Evolutionary conservation across 495 filamentous ascomycete species (phyloP), one percentile per base, ranked within the genome.

Genomic region (Letharia lupina): DNA sequence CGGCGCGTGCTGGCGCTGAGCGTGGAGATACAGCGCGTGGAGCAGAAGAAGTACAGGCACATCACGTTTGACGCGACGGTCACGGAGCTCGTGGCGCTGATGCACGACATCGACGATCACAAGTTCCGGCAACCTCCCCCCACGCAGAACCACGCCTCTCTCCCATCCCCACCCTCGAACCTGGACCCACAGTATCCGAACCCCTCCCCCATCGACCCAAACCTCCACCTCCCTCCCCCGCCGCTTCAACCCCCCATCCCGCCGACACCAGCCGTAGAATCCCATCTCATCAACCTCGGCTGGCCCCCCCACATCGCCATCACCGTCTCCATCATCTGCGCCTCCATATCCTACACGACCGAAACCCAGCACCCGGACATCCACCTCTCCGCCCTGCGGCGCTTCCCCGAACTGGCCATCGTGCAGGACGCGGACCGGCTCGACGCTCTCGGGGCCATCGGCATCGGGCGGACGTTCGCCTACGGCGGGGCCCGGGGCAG

Each of bases 371-470:
- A 57, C n/a, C 42, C 39, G 7, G 23, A 12, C 16, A 39, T 54
- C 5, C 67, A 65, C 44, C 40, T 40, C 35, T 23, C 16, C 41
- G 33, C 61, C 50, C 59, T 67, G 8, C 18, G 13, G 33, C 44
- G 31, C 13, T 75, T 87, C 72, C 89, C 89, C 1, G 89, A 91
- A 73, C 77, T 91, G 20, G 87, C 79, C 4, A 81, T 91, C 35
- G 87, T 92, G 2, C 89, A 91, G 72, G 89, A 91, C 72, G 89
- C 89, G 1, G 89, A 91, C 74, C 77, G 89, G 12, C 77, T 92
- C n/a, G 89, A 92, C 74, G 87, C 89, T 16, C 82, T 91, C 67
- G 89, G 89, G 9, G 86, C 86, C 2, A 78, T 91, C 9, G 89
- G 89, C 3, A 79, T 91, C 45, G 88, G 78, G 3, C 72, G 89